These are phyloP conservation scores for Pisolithus microcarpus DNA, from an alignment of 768 basidiomycete species.

Conservation along the genomic window DNA sequence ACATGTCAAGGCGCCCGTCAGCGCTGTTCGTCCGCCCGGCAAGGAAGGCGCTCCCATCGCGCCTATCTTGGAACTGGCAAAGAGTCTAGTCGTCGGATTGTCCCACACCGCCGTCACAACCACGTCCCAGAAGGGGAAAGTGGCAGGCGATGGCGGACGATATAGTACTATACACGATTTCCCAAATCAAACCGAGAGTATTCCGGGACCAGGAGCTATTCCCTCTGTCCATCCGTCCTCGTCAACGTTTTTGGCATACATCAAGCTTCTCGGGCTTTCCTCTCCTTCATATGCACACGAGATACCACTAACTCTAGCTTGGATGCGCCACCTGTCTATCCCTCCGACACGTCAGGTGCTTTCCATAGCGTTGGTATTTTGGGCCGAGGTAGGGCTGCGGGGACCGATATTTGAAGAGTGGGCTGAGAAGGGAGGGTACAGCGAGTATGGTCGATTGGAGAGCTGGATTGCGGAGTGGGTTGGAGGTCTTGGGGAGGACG, in stretches of 20 bases:
- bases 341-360: conserved; percentile 49
- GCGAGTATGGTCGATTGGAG: conserved; percentile 40
- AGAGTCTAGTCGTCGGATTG: conserved; percentile 16
- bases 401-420: conserved; percentile 50
- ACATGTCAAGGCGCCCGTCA: conserved; percentile 31
- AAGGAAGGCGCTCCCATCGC: conserved; percentile 13
- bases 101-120: neutral
- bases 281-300: conserved; percentile 37
- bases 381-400: conserved; percentile 61
- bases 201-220: conserved; percentile 7
- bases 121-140: neutral
- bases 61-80: conserved; percentile 24
- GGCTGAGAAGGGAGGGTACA: conserved; percentile 28
- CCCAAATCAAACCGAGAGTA: conserved; percentile 9
- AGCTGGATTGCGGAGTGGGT: conserved; percentile 57
- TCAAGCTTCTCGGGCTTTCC: conserved; percentile 52
- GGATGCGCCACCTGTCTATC: conserved; percentile 62
- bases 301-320: conserved; percentile 60
- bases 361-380: conserved; percentile 57
- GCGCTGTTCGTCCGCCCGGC: conserved; percentile 19
- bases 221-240: conserved; percentile 43
- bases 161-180: neutral
- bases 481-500: conserved; percentile 28
- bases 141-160: neutral
- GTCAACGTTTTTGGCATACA: conserved; percentile 47